Percentiles rank a stretch among this genome's conserved stretches.
phyloP scores from a whole-genome alignment of 306 rosid species.

The Mimosa bimucronata region DNA sequence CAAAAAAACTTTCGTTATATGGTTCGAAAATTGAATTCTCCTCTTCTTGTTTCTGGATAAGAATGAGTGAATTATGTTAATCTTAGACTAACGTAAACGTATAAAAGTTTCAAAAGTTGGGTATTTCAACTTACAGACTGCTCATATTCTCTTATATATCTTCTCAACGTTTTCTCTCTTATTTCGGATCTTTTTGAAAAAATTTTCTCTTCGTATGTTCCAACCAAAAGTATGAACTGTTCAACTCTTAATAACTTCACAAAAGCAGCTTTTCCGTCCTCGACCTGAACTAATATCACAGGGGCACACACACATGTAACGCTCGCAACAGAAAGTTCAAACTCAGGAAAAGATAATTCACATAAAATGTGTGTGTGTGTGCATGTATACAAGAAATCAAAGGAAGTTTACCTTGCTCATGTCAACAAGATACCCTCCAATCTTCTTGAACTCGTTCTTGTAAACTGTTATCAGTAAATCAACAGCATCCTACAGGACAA shows the following conservation, averaged over 20 bases:
- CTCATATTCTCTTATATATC: slow-evolving; percentile 17
- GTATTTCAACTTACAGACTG: slow-evolving; percentile 44
- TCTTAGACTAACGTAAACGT: background rate
- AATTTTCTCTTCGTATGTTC: slow-evolving; percentile 51
- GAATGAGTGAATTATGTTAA: background rate
- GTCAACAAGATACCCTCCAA: slow-evolving; percentile 66
- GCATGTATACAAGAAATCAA: background rate
- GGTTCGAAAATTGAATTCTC: slow-evolving; percentile 6
- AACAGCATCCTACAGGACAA: slow-evolving; percentile 43
- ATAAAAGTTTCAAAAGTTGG: background rate
- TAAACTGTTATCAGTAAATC: slow-evolving; percentile 56
- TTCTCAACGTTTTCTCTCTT: slow-evolving; percentile 27
- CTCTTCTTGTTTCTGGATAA: slow-evolving; percentile 38
- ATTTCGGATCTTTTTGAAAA: slow-evolving; percentile 50
- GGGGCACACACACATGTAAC: background rate
- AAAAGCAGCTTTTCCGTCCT: slow-evolving; percentile 40
- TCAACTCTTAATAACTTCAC: slow-evolving; percentile 60
- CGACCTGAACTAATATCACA: slow-evolving; percentile 32
- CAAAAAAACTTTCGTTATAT: background rate
- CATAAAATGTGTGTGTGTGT: background rate
- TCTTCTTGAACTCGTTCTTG: slow-evolving; percentile 46
- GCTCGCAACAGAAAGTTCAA: background rate
- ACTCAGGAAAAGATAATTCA: background rate
- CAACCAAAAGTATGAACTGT: slow-evolving; percentile 53
- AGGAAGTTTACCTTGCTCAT: slow-evolving; percentile 46